These are phyloP conservation scores for Plantago ovata DNA, from an alignment of 257 asterid species.

Conservation along the genomic window DNA sequence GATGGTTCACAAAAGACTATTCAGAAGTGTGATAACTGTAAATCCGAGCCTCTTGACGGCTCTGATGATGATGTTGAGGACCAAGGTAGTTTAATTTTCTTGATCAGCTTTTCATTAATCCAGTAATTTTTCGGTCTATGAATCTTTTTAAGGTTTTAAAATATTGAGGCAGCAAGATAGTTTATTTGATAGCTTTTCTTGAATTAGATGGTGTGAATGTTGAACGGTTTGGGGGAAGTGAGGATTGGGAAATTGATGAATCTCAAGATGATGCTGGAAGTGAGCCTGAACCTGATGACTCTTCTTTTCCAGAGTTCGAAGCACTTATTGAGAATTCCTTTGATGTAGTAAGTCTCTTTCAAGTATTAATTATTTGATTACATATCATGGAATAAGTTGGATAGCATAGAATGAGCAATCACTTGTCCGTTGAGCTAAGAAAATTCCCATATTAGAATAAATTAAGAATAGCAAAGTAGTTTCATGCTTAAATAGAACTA, in stretches of 20 bases:
- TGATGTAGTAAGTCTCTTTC: too few relatives aligned
- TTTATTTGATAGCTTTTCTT: background rate
- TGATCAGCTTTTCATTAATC: too few relatives aligned
- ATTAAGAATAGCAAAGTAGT: too few relatives aligned
- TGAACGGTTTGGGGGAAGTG: background rate
- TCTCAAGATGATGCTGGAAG: background rate
- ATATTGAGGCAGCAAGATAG: background rate
- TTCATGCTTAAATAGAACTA: too few relatives aligned
- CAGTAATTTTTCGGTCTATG: background rate
- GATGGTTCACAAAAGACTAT: background rate
- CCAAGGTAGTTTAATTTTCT: background rate
- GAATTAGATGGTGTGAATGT: background rate
- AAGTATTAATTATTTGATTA: too few relatives aligned
- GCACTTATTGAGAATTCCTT: too few relatives aligned
- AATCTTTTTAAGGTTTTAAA: background rate
- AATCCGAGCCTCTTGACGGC: background rate
- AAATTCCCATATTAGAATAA: too few relatives aligned
- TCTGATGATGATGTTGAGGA: background rate
- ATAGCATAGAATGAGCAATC: too few relatives aligned
- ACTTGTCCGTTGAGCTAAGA: too few relatives aligned
- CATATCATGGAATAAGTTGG: too few relatives aligned
- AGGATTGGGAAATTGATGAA: background rate
- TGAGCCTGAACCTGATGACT: background rate
- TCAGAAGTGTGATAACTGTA: background rate
- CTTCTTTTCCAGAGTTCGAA: too few relatives aligned